phyloP scores from a whole-genome alignment of 2,329 filamentous ascomycete genomes.

The Dissoconium aciculare region DNA sequence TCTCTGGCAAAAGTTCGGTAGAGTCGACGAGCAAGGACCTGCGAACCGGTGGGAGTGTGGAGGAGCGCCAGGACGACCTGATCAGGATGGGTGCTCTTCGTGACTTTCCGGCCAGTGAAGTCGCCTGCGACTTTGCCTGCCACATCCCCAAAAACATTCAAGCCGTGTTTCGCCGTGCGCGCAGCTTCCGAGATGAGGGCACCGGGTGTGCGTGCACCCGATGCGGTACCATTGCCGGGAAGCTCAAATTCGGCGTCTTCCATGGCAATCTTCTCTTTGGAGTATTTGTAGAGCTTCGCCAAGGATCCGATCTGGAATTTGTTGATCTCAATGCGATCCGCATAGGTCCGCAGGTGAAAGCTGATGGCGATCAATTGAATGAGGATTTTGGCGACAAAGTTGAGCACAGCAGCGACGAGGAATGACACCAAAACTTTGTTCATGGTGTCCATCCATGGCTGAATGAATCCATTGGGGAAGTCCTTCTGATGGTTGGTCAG shows the following conservation, averaged over 20 bases:
- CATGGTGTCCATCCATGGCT: constrained; percentile 58
- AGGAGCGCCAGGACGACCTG: constrained; percentile 73
- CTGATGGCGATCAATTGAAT: constrained; percentile 90
- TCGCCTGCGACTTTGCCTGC: constrained; percentile 79
- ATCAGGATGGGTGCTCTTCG: constrained; percentile 59
- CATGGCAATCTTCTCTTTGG: constrained; percentile 48
- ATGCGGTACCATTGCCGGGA: constrained; percentile 25
- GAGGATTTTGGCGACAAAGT: constrained; percentile 81
- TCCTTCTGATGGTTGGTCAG: constrained; percentile 51
- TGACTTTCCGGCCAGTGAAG: constrained; percentile 61
- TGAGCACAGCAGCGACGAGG: constrained; percentile 66
- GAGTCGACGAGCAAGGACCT: constrained; percentile 72
- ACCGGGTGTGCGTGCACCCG: constrained; percentile 60
- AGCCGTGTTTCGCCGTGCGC: constrained; percentile 57
- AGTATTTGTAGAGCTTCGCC: constrained; percentile 49
- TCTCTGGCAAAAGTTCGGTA: constrained; percentile 73
- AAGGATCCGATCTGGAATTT: constrained; percentile 69
- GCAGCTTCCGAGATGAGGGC: constrained; percentile 52
- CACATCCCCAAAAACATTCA: constrained; percentile 70
- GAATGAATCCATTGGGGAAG: constrained; percentile 34
- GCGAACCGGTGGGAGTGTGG: constrained; percentile 54
- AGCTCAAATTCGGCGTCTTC: constrained; percentile 63
- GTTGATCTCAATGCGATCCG: constrained; percentile 79
- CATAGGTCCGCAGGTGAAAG: constrained; percentile 83
- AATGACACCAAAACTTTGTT: constrained; percentile 76